Percentiles rank a stretch among this genome's conserved stretches.
phyloP scores from a whole-genome alignment of 2,329 filamentous ascomycete genomes.

The Dryadomyces quercus-mongolicae region DNA sequence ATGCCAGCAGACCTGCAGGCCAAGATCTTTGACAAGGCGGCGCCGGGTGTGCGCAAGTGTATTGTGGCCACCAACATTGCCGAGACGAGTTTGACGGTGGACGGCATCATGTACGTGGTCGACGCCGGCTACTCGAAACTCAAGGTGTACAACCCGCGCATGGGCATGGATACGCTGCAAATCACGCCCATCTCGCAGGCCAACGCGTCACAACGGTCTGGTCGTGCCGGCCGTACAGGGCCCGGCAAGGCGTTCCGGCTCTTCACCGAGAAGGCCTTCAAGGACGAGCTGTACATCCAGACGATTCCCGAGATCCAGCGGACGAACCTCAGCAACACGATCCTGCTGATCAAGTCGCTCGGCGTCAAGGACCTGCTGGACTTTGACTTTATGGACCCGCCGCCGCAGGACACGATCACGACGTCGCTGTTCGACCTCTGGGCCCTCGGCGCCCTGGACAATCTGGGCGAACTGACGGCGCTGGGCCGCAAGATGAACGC shows the following conservation, averaged over 20 bases:
- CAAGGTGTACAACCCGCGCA: constrained; percentile 96
- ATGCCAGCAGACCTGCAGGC: constrained; percentile 97
- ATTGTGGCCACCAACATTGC: constrained; percentile 98
- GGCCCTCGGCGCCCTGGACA: constrained; percentile 88
- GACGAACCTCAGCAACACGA: constrained; percentile 90
- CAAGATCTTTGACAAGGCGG: constrained; percentile 90
- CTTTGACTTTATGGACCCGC: constrained; percentile 98
- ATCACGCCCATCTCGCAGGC: constrained; percentile 97
- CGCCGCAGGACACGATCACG: constrained; percentile 93
- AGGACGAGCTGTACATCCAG: constrained; percentile 91
- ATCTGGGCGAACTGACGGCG: constrained; percentile 79
- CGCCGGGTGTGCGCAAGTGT: constrained; percentile 86
- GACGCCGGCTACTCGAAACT: constrained; percentile 93
- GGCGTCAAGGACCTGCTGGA: constrained; percentile 90
- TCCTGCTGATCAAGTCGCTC: constrained; percentile 84
- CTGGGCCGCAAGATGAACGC: constrained; percentile 90
- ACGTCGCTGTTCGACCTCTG: constrained; percentile 96
- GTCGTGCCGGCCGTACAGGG: constrained; percentile 85
- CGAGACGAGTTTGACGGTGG: constrained; percentile 93
- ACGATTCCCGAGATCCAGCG: constrained; percentile 97
- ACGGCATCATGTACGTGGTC: constrained; percentile 98
- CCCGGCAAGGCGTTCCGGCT: constrained; percentile 92
- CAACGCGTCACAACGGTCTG: constrained; percentile 86
- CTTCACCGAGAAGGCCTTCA: constrained; percentile 88
- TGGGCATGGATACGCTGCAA: constrained; percentile 98